Conservation (phyloP, 305 asterid genomes). For the Fraxinus dipetala region DNA sequence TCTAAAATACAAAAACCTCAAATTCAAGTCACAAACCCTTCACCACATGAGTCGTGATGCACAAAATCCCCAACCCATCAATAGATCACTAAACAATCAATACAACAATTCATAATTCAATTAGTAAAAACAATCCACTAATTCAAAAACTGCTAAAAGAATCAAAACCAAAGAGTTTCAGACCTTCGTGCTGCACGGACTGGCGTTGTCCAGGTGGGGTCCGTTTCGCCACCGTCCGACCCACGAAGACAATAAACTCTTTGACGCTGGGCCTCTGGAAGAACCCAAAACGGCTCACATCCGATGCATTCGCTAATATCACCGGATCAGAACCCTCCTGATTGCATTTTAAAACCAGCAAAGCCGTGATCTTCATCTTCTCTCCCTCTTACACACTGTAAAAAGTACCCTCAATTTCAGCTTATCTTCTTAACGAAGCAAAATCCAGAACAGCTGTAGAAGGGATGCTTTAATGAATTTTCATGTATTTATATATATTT, state of each 20-base stretch:
- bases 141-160: neutral
- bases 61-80: neutral
- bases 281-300: slow-evolving; percentile 43
- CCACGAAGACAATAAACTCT: slow-evolving; percentile 46
- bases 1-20: neutral
- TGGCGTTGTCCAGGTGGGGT: slow-evolving; percentile 50
- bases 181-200: slow-evolving; percentile 53
- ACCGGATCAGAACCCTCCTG: slow-evolving; percentile 44
- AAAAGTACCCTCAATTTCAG: neutral
- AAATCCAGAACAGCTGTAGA: neutral
- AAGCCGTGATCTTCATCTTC: slow-evolving; percentile 9
- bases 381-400: neutral
- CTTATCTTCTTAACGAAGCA: neutral
- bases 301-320: slow-evolving; percentile 42
- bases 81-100: neutral
- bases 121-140: neutral
- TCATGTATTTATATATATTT: neutral
- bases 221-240: slow-evolving; percentile 48
- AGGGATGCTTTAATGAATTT: neutral
- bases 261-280: slow-evolving; percentile 48
- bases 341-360: slow-evolving; percentile 8
- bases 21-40: neutral
- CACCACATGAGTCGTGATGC: neutral
- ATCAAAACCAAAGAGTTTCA: neutral
- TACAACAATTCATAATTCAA: neutral